phyloP scores from a whole-genome alignment of 2,329 filamentous ascomycete genomes.

The Tolypocladium paradoxum region DNA sequence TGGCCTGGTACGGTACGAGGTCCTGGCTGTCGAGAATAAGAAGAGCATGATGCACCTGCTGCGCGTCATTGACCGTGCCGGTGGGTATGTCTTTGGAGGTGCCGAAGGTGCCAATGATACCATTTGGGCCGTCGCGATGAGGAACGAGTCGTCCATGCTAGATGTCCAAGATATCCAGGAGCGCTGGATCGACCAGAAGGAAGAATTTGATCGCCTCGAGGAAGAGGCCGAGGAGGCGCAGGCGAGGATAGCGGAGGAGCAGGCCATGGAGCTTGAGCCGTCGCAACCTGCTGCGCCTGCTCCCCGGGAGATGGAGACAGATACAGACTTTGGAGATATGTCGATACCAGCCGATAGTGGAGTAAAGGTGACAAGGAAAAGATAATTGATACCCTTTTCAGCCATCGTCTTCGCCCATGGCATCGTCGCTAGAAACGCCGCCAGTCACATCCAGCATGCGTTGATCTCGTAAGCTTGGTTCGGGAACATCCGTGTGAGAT shows the following conservation, averaged over 20 bases:
- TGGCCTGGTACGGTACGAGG: slow-evolving; percentile 82
- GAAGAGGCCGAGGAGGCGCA: slow-evolving; percentile 65
- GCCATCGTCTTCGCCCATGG: slow-evolving; percentile 30
- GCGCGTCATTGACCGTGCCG: slow-evolving; percentile 79
- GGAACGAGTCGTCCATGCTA: slow-evolving; percentile 61
- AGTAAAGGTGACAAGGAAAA: slow-evolving; percentile 61
- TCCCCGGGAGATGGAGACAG: slow-evolving; percentile 14
- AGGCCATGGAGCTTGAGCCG: slow-evolving; percentile 25
- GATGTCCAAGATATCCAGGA: slow-evolving; percentile 89
- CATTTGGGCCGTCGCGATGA: slow-evolving; percentile 94
- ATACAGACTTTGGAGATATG: slow-evolving; percentile 42
- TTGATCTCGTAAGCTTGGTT: slow-evolving; percentile 9
- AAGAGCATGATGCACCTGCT: slow-evolving; percentile 91
- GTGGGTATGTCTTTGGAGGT: slow-evolving; percentile 84
- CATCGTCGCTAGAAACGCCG: slow-evolving; percentile 30
- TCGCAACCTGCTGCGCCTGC: slow-evolving; percentile 12
- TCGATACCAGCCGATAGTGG: slow-evolving; percentile 47
- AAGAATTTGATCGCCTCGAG: slow-evolving; percentile 76
- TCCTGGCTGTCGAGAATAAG: slow-evolving; percentile 91
- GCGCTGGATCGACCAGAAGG: slow-evolving; percentile 85
- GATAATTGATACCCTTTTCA: slow-evolving; percentile 40
- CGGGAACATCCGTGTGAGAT: slow-evolving; percentile 7
- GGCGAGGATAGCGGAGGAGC: slow-evolving; percentile 35
- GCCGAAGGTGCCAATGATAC: slow-evolving; percentile 90
- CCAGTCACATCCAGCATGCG: slow-evolving; percentile 32